phyloP scores from a whole-genome alignment of 169 alveolate species.

The Eimeria brunetti region DNA sequence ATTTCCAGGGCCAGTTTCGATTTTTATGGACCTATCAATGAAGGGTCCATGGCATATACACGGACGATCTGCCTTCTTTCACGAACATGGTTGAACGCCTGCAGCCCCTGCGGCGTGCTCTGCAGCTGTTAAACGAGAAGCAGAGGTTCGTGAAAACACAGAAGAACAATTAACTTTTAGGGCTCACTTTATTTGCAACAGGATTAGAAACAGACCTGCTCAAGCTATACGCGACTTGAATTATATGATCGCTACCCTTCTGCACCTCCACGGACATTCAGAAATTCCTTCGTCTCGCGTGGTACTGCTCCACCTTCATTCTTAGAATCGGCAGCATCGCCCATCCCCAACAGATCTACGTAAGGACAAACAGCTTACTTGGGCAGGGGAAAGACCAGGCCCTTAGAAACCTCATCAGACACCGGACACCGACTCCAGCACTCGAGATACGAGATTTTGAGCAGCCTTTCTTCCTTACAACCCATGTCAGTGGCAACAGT shows the following conservation, averaged over 20 bases:
- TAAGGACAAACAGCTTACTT: not conserved
- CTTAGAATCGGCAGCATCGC: not conserved
- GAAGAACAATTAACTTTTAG: too few species aligned
- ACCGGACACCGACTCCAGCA: not conserved
- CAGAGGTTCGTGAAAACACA: not conserved
- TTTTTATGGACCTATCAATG: too few species aligned
- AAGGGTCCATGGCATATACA: not conserved
- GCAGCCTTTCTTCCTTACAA: not conserved
- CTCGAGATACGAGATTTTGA: not conserved
- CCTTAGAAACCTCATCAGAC: not conserved
- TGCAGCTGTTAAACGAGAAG: not conserved
- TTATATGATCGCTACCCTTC: not conserved
- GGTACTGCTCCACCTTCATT: not conserved
- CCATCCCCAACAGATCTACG: not conserved
- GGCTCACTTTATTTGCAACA: not conserved
- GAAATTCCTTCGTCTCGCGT: not conserved
- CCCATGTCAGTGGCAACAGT: constrained; percentile 2
- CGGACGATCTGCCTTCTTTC: not conserved
- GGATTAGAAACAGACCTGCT: not conserved
- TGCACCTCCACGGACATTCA: not conserved
- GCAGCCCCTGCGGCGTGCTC: constrained; percentile 3
- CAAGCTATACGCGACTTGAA: not conserved
- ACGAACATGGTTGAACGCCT: not conserved
- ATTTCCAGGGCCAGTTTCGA: not conserved
- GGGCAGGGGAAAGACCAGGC: not conserved